Percentiles rank a stretch among this genome's conserved stretches.
Conservation (phyloP, 176 grass and related monocot genomes). For the Carex scoparia region DNA sequence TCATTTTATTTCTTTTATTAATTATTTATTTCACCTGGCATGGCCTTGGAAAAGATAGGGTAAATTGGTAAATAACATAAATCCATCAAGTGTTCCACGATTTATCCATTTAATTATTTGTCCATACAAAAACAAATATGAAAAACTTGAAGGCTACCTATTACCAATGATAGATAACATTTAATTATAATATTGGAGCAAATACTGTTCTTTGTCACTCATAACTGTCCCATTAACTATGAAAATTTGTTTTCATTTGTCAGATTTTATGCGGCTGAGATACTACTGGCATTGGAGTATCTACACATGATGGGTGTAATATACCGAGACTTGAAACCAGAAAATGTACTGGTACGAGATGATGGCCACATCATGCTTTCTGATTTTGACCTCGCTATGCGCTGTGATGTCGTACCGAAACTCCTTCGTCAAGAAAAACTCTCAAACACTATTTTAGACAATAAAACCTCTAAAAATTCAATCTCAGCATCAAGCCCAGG, state of each 20-base stretch:
- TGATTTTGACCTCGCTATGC: slow-evolving; percentile 89
- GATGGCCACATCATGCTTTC: slow-evolving; percentile 98
- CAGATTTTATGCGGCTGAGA: slow-evolving; percentile 93
- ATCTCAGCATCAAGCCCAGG: background rate
- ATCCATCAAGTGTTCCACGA: background rate
- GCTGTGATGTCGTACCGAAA: slow-evolving; percentile 69
- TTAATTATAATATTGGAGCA: background rate
- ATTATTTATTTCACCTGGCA: background rate
- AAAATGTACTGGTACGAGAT: slow-evolving; percentile 78
- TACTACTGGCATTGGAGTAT: slow-evolving; percentile 76
- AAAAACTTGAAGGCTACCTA: background rate
- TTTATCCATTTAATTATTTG: background rate
- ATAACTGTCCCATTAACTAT: background rate
- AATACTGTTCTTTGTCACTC: background rate
- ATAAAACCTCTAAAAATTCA: background rate
- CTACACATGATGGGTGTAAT: slow-evolving; percentile 99
- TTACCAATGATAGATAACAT: background rate
- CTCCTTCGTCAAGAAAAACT: slow-evolving; percentile 44
- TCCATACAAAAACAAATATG: background rate
- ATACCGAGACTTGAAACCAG: slow-evolving; percentile 90
- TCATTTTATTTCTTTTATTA: background rate
- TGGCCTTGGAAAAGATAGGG: background rate
- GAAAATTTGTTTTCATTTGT: background rate
- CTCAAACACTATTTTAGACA: background rate
- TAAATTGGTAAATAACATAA: background rate